Base-by-base conservation (phyloP, 139 green algal species). In the Picochlorum sp. region DNA sequence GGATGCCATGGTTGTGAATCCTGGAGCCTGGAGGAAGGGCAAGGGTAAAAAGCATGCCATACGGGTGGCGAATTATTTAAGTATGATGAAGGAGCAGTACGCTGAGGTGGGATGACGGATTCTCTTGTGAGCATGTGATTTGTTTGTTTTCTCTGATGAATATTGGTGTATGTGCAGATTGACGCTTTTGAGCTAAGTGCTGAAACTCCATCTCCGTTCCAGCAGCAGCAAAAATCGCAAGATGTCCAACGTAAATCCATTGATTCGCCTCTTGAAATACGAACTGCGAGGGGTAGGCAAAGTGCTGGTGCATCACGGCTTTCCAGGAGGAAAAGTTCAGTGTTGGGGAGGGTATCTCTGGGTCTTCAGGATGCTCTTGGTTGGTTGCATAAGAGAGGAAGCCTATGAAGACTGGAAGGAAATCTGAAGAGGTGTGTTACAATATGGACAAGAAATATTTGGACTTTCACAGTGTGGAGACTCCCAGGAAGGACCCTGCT, bases 161-260 rank as follows among this genome's bases (percentile, higher is more conserved):
- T 41, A 41, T 11, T 41, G 34, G 1, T 41, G 34, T 3, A 4
- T 41, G n/a, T 54, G 47, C 11, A 86, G 74, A 78, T 86, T 34
- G 80, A 86, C 28, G 56, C 69, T 14, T 85, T 82, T 71, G 66
- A 86, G 55, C 63, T 86, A 51, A 44, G 60, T 16, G 75, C 76
- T 30, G 80, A 86, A 61, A 83, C 67, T 9, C 74, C 62, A 13
- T 59, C 56, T 9, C 60, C 61, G 49, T 38, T 59, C 15, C 51
- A 30, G 23, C 23, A 38, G 6, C 13, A 16, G 1, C 47, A 54
- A 20, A 54, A 54, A 24, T 7, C 23, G 8, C 47, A 20, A 54
- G 6, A 54, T 7, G 34, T 41, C 8, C 34, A 41, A 4, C 8
- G 8, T 41, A 41, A 13, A 41, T 41, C 34, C 8, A 41, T 41